phyloP scores from a whole-genome alignment of 768 basidiomycete species.

The Leccinum subgranulosum region DNA sequence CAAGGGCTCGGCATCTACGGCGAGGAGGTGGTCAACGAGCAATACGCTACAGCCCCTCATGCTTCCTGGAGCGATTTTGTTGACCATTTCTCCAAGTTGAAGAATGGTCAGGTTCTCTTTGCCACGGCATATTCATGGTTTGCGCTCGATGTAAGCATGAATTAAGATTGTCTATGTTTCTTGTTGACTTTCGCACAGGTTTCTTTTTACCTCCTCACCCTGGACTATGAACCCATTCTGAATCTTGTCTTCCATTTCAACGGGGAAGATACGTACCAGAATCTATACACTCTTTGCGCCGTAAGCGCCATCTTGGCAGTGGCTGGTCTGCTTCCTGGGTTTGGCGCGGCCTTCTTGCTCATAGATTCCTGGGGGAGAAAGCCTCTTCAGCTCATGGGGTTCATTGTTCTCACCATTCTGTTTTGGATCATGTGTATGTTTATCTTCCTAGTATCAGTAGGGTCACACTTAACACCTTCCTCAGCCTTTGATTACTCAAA shows the following conservation, averaged over 20 bases:
- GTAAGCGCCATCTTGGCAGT: slow-evolving; percentile 71
- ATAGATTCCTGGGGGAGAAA: slow-evolving; percentile 78
- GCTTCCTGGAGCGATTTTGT: slow-evolving; percentile 67
- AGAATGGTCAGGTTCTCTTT: slow-evolving; percentile 73
- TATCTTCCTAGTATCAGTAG: background rate
- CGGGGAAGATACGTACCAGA: slow-evolving; percentile 41
- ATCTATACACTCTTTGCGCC: slow-evolving; percentile 55
- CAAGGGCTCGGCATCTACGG: slow-evolving; percentile 47
- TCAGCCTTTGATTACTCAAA: slow-evolving; percentile 62
- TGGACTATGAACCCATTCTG: slow-evolving; percentile 49
- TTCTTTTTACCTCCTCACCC: slow-evolving; percentile 80
- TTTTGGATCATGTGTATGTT: slow-evolving; percentile 62
- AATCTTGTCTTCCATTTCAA: background rate
- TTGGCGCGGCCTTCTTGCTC: slow-evolving; percentile 47
- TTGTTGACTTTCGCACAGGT: slow-evolving; percentile 39
- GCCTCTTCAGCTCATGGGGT: slow-evolving; percentile 76
- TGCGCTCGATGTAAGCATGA: slow-evolving; percentile 63
- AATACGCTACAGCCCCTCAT: slow-evolving; percentile 61
- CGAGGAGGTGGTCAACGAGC: slow-evolving; percentile 42
- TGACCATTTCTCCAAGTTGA: slow-evolving; percentile 61
- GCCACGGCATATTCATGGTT: slow-evolving; percentile 84
- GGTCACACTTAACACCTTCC: background rate
- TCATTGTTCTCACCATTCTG: slow-evolving; percentile 57
- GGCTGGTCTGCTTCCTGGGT: slow-evolving; percentile 79
- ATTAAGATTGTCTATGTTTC: background rate